Conservation (phyloP, 164 flowering plant genomes). For the Warburgia ugandensis region DNA sequence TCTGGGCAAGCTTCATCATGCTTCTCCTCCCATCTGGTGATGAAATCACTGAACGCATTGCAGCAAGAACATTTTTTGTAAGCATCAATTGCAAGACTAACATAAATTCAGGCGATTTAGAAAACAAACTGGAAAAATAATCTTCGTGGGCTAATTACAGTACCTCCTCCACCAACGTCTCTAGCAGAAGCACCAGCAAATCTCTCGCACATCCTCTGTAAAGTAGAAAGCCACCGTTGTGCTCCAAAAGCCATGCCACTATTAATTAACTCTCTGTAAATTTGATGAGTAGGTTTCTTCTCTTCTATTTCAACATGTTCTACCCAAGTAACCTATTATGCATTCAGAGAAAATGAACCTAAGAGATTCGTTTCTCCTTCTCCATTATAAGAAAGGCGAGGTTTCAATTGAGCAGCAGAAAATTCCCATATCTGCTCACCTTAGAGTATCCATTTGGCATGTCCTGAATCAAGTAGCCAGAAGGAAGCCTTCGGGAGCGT, state of each 20-base stretch:
- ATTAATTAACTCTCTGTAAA: conserved; percentile 29
- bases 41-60: conserved; percentile 22
- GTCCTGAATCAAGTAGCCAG: conserved; percentile 78
- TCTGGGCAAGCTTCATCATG: conserved; percentile 56
- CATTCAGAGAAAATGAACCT: neutral
- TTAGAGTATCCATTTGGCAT: conserved; percentile 65
- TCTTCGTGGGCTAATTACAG: neutral
- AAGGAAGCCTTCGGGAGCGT: conserved; percentile 64
- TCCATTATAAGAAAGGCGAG: neutral
- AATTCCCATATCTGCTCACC: conserved; percentile 28
- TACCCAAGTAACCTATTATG: conserved; percentile 43
- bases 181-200: conserved; percentile 13
- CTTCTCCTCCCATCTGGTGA: conserved; percentile 41
- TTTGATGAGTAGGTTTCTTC: conserved; percentile 18
- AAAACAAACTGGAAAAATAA: neutral
- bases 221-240: conserved; percentile 38
- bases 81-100: neutral
- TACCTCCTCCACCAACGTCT: conserved; percentile 31
- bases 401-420: neutral
- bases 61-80: neutral
- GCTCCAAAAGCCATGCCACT: conserved; percentile 51
- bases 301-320: conserved; percentile 50
- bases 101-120: neutral
- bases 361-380: neutral
- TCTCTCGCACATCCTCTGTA: conserved; percentile 41